A percentile compares a stretch with the other conserved stretches of the same genome.
phyloP scores from a whole-genome alignment of 164 flowering plant genomes.

The Tetracentron sinense region DNA sequence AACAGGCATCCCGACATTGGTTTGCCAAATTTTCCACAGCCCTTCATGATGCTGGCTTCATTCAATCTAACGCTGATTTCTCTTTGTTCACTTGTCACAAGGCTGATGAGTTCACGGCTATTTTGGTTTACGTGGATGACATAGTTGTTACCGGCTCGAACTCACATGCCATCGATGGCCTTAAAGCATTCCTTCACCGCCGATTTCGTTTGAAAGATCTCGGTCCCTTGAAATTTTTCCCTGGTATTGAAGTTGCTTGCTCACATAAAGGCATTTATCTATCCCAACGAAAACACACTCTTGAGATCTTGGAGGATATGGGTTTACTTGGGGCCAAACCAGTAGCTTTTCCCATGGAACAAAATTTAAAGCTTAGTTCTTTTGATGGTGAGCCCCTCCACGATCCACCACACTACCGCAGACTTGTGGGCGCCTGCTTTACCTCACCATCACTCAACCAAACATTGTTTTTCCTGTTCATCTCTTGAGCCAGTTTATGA shows the following conservation, averaged over 20 bases:
- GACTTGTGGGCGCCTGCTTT: neutral
- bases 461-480: slow-evolving; percentile 1
- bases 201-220: neutral
- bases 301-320: neutral
- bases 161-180: neutral
- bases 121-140: neutral
- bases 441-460: slow-evolving; percentile 1
- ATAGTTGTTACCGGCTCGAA: neutral
- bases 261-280: neutral
- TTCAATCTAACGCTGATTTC: neutral
- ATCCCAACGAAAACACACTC: neutral
- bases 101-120: neutral
- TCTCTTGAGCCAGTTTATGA: neutral
- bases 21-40: neutral
- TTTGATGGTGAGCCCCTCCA: neutral
- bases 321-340: neutral
- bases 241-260: neutral
- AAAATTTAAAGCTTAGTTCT: neutral
- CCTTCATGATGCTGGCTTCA: neutral
- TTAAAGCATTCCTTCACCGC: neutral
- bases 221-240: neutral
- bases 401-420: neutral
- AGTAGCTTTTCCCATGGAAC: neutral
- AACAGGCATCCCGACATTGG: neutral
- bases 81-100: neutral